A percentile compares a stretch with the other conserved stretches of the same genome.
Evolutionary conservation across 176 grass and related monocot species (phyloP).

Genomic region (Oryza coarctata): DNA sequence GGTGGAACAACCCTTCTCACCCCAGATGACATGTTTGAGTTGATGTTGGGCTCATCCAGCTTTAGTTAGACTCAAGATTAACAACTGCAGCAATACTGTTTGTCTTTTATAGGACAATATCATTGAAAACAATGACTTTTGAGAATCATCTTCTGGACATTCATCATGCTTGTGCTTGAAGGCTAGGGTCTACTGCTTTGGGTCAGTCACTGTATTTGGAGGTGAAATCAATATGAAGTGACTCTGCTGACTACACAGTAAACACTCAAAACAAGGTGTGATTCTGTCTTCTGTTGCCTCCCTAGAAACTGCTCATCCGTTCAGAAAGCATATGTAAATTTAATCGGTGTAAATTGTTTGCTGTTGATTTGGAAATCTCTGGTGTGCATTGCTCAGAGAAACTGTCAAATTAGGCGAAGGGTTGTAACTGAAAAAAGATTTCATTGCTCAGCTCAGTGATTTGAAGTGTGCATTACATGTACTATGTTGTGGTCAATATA

Average conservation of each 20-base stretch:
- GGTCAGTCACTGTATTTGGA: not conserved
- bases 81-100: not conserved
- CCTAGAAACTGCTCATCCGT: not conserved
- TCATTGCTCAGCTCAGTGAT: not conserved
- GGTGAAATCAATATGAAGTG: not conserved
- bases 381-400: not conserved
- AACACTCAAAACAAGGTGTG: not conserved
- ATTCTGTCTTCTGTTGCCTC: not conserved
- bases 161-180: not conserved
- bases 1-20: conserved; percentile 89
- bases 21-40: conserved; percentile 85
- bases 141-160: not conserved
- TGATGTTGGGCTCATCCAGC: conserved; percentile 64
- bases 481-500: conserved; percentile 1
- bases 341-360: conserved; percentile 19
- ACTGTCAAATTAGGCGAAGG: not conserved
- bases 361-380: not conserved
- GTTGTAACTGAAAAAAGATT: not conserved
- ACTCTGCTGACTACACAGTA: not conserved
- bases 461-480: not conserved
- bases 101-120: not conserved
- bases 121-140: not conserved
- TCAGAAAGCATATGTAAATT: conserved; percentile 37
- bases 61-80: conserved; percentile 8
- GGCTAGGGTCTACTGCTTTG: not conserved